These are phyloP conservation scores for Aspergillus terreus DNA, from an alignment of 2,329 filamentous ascomycete genomes.

Conservation along the genomic window DNA sequence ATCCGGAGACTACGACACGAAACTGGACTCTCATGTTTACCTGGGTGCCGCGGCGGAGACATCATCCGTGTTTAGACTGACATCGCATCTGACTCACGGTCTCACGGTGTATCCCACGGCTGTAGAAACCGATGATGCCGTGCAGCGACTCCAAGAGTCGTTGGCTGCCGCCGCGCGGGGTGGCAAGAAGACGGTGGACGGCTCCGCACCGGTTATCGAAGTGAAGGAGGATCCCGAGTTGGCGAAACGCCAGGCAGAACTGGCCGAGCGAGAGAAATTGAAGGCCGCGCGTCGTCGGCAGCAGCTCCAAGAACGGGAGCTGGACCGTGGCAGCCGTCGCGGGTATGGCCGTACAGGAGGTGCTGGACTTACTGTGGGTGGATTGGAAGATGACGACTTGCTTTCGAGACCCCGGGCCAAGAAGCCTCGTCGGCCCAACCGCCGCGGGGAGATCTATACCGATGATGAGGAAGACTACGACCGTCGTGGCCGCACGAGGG, in stretches of 20 bases:
- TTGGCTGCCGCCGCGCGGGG: slow-evolving; percentile 55
- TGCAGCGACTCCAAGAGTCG: slow-evolving; percentile 59
- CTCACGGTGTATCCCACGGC: slow-evolving; percentile 56
- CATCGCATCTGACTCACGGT: slow-evolving; percentile 60
- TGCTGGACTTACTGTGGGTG: slow-evolving; percentile 52
- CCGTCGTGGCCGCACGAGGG: slow-evolving; percentile 51
- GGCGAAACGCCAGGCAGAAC: slow-evolving; percentile 57
- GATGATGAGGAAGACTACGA: slow-evolving; percentile 49
- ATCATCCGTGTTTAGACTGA: slow-evolving; percentile 56
- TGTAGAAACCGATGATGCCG: slow-evolving; percentile 56
- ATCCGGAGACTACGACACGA: slow-evolving; percentile 49
- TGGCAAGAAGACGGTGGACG: slow-evolving; percentile 48
- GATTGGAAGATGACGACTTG: slow-evolving; percentile 56
- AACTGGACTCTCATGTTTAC: slow-evolving; percentile 62
- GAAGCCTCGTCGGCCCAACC: slow-evolving; percentile 38
- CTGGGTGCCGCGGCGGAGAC: slow-evolving; percentile 57
- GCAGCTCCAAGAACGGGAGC: slow-evolving; percentile 53
- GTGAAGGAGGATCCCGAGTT: slow-evolving; percentile 62
- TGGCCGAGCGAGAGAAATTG: slow-evolving; percentile 56
- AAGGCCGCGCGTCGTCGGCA: slow-evolving; percentile 53
- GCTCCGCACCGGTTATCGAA: slow-evolving; percentile 54
- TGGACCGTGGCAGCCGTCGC: slow-evolving; percentile 49
- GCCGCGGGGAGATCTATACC: slow-evolving; percentile 47
- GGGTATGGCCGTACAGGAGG: slow-evolving; percentile 45
- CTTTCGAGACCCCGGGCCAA: slow-evolving; percentile 39